A percentile compares a stretch with the other conserved stretches of the same genome.
phyloP scores from a whole-genome alignment of 306 rosid genomes.

The Dalbergia cochinchinensis region DNA sequence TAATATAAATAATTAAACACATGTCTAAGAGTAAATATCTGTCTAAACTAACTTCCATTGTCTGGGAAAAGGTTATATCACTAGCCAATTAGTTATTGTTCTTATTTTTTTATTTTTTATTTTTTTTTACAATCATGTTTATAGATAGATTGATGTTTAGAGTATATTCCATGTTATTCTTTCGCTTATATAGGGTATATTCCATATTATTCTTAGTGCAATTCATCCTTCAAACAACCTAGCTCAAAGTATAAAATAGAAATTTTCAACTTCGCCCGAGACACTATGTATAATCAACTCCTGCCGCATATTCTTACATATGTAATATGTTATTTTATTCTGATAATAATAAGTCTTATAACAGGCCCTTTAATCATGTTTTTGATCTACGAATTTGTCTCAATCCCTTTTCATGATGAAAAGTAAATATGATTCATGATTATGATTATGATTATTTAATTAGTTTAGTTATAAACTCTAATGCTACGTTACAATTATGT shows the following conservation, averaged over 20 bases:
- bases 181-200: no score
- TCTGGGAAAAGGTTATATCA: no score
- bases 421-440: not conserved
- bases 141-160: no score
- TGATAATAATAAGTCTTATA: not conserved
- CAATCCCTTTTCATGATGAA: not conserved
- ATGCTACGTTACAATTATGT: not conserved
- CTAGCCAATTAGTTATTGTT: no score
- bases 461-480: not conserved
- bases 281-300: not conserved
- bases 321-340: not conserved
- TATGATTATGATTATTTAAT: not conserved
- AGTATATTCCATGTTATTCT: no score
- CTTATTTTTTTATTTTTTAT: no score
- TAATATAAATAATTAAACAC: no score
- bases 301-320: not conserved
- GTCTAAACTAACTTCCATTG: no score
- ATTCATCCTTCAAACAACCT: not conserved
- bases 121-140: no score
- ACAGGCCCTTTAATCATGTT: not conserved
- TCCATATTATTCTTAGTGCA: no score
- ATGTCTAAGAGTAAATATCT: no score
- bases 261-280: not conserved
- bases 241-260: not conserved
- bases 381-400: not conserved